Evolutionary conservation across 768 basidiomycete species (phyloP).

Genomic region (Filobasidium floriforme): DNA sequence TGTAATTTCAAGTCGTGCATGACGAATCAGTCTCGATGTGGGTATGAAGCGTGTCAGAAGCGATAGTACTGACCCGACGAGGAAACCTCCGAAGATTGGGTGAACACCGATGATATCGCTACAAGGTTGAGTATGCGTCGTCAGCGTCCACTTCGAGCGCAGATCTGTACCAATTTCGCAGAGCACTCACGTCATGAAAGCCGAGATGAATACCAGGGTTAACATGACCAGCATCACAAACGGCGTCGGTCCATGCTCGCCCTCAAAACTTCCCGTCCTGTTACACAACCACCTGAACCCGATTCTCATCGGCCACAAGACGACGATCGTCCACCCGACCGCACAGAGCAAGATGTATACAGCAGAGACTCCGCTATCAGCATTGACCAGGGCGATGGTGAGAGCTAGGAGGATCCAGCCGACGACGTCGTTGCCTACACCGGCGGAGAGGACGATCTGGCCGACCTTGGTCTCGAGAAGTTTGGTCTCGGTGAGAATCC

Average conservation of each 20-base stretch:
- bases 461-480: slow-evolving; percentile 81
- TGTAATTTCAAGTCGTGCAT: neutral
- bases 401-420: slow-evolving; percentile 80
- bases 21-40: neutral
- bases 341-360: slow-evolving; percentile 69
- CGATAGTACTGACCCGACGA: slow-evolving; percentile 52
- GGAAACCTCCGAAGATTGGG: slow-evolving; percentile 66
- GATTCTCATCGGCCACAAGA: slow-evolving; percentile 60
- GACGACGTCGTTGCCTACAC: slow-evolving; percentile 70
- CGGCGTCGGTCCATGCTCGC: slow-evolving; percentile 58
- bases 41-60: too few species aligned
- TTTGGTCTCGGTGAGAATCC: slow-evolving; percentile 70
- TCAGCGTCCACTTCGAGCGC: too few species aligned
- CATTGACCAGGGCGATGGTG: slow-evolving; percentile 75
- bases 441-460: slow-evolving; percentile 69
- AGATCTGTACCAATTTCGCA: too few species aligned
- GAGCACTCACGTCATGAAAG: slow-evolving; percentile 59
- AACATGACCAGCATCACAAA: slow-evolving; percentile 72
- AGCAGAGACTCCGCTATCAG: slow-evolving; percentile 63
- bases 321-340: slow-evolving; percentile 59
- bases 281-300: slow-evolving; percentile 61
- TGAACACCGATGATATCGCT: slow-evolving; percentile 31
- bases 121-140: too few species aligned
- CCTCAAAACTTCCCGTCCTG: slow-evolving; percentile 64
- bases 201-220: slow-evolving; percentile 63